Base-by-base conservation (phyloP, 202 grass and related monocot genomes). In the Bolboschoenoplectus hybrid region DNA sequence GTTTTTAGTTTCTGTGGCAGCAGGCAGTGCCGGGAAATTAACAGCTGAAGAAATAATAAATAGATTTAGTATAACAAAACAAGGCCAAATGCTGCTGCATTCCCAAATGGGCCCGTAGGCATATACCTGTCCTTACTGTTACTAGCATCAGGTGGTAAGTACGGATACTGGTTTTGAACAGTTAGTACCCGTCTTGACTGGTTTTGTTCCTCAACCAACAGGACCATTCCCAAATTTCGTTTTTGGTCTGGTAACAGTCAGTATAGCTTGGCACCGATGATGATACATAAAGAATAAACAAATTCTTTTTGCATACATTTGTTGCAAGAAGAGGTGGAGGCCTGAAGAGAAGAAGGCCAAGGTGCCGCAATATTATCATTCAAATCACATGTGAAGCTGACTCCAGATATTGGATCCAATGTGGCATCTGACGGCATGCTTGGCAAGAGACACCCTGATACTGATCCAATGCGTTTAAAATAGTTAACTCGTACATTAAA, bases 301-400 rank as follows among this genome's bases (percentile, higher is more conserved):
- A 88, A 53, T 81, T 62, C 26, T n/a, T 67, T 74, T 60, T 64
- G 32, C 87, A 79, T 98, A 98, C 96, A 95, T 84, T 95, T 94
- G 67, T 94, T 95, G 91, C 93, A 98, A n/a, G 93, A 90, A 39
- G 96, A 92, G 19, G 63, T 20, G 41, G 93, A 75, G 77, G 88
- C 79, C 84, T 94, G 86, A 80, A 84, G 82, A 82, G 90, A 92
- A 71, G 97, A 88, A 84, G 93, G 88, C 97, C 97, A 98, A 83
- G 97, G 97, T 36, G 97, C 97, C 0, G 97, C 97, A 68, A 98
- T 98, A 82, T 98, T 98, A 73, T 98, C 97, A 91, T 98, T 98
- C 88, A 98, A 87, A 88, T 98, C 97, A 51, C 97, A 96, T 69
- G 97, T 98, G 89, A 98, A 98, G 71, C 97, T 98, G 81, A 98